Conservation (phyloP, 768 basidiomycete species). For the Fomitopsis serialis region DNA sequence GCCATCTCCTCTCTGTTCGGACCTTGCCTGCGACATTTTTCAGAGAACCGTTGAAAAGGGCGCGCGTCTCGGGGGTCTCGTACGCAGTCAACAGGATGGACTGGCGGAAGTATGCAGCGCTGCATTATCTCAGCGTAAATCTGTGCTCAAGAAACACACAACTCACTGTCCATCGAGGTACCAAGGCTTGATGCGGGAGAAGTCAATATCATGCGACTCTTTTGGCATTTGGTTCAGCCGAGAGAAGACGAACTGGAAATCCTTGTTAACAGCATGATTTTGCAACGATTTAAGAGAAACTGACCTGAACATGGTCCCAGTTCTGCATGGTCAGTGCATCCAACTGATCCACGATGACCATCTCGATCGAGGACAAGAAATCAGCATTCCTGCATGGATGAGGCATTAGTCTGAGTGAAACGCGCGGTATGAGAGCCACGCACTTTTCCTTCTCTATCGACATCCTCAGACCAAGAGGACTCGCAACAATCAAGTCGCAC, state of each 20-base stretch:
- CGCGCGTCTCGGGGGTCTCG: conserved; percentile 84
- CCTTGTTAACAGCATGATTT: not conserved
- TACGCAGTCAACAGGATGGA: conserved; percentile 82
- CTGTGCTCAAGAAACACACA: not conserved
- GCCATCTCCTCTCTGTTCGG: conserved; percentile 61
- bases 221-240: conserved; percentile 87
- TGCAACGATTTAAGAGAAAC: conserved; percentile 9
- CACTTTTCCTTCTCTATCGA: conserved; percentile 94
- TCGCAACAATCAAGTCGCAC: conserved; percentile 88
- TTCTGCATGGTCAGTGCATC: conserved; percentile 97
- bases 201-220: conserved; percentile 90
- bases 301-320: conserved; percentile 95
- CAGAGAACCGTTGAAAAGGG: conserved; percentile 68
- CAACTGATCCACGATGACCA: conserved; percentile 87
- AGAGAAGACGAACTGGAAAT: conserved; percentile 70
- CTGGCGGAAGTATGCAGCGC: conserved; percentile 84
- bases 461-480: conserved; percentile 86
- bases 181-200: conserved; percentile 97
- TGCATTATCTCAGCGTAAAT: conserved; percentile 24
- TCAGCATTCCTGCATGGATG: conserved; percentile 65
- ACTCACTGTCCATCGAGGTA: conserved; percentile 87
- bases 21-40: conserved; percentile 86
- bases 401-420: not conserved
- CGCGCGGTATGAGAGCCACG: conserved; percentile 20
- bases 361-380: conserved; percentile 89